These are phyloP conservation scores for Proliferodiscus dingleyae DNA, from an alignment of 2,329 filamentous ascomycete genomes.

Conservation along the genomic window DNA sequence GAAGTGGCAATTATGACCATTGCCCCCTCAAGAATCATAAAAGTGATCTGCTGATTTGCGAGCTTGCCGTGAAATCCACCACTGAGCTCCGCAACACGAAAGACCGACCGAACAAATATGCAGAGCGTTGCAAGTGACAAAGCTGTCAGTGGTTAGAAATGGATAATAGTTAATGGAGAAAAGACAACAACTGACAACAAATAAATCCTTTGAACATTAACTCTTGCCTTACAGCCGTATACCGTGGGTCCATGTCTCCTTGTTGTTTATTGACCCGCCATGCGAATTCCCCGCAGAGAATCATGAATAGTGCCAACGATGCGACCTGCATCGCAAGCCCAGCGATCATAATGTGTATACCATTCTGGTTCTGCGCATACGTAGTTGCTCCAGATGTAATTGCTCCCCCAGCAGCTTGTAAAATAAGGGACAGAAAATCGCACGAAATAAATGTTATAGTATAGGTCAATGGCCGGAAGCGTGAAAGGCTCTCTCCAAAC, in stretches of 20 bases:
- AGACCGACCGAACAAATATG: conserved; percentile 52
- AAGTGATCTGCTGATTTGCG: conserved; percentile 40
- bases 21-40: conserved; percentile 41
- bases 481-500: conserved; percentile 40
- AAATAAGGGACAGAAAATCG: conserved; percentile 52
- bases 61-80: conserved; percentile 49
- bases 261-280: too few relatives aligned
- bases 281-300: conserved; percentile 8
- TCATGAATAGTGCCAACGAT: conserved; percentile 35
- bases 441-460: conserved; percentile 53
- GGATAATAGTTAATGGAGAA: too few relatives aligned
- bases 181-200: conserved; percentile 29
- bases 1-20: conserved; percentile 32
- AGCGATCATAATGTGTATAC: conserved; percentile 52
- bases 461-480: conserved; percentile 39
- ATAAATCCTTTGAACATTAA: background rate
- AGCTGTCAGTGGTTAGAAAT: too few relatives aligned
- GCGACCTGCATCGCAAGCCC: conserved; percentile 53
- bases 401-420: conserved; percentile 53
- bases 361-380: conserved; percentile 31
- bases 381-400: conserved; percentile 34
- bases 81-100: conserved; percentile 51
- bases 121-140: too few relatives aligned
- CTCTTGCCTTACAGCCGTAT: conserved; percentile 1
- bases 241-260: too few relatives aligned